A percentile compares a stretch with the other conserved stretches of the same genome.
These are phyloP conservation scores for Russula ochroleuca DNA, from an alignment of 768 basidiomycete genomes.

Conservation along the genomic window DNA sequence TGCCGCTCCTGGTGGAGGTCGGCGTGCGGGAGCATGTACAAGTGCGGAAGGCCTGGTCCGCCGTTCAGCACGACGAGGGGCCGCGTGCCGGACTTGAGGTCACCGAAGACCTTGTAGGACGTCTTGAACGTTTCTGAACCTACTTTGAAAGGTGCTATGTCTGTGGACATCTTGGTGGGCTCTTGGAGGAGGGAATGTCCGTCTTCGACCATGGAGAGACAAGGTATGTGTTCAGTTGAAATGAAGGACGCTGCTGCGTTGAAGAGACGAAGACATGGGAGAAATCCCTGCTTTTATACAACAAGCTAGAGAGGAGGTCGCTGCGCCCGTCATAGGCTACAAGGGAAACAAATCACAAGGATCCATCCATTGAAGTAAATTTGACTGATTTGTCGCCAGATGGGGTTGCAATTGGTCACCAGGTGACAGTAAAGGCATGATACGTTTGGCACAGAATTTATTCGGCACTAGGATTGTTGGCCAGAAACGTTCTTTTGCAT, in stretches of 20 bases:
- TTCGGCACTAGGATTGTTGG: too few species aligned
- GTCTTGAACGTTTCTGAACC: constrained; percentile 21
- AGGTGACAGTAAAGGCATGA: too few species aligned
- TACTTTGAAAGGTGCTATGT: constrained; percentile 22
- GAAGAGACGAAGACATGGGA: not conserved
- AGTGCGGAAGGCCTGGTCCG: constrained; percentile 17
- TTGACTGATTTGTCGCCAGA: too few species aligned
- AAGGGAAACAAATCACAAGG: not conserved
- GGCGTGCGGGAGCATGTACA: constrained; percentile 16
- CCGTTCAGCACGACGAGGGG: constrained; percentile 11
- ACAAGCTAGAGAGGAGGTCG: too few species aligned
- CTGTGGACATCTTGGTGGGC: not conserved
- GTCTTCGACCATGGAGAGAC: not conserved
- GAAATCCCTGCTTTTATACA: not conserved
- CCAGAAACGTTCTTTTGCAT: too few species aligned
- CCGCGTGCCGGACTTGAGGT: constrained; percentile 6
- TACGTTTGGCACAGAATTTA: too few species aligned
- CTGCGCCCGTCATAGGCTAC: too few species aligned
- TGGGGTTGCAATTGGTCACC: too few species aligned
- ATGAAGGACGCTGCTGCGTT: not conserved
- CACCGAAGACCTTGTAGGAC: constrained; percentile 11
- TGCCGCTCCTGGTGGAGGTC: not conserved
- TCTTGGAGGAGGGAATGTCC: not conserved
- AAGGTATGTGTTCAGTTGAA: too few species aligned
- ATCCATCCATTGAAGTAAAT: not conserved